Evolutionary conservation across 768 basidiomycete genomes (phyloP).

Genomic region (Saitozyma sp.): DNA sequence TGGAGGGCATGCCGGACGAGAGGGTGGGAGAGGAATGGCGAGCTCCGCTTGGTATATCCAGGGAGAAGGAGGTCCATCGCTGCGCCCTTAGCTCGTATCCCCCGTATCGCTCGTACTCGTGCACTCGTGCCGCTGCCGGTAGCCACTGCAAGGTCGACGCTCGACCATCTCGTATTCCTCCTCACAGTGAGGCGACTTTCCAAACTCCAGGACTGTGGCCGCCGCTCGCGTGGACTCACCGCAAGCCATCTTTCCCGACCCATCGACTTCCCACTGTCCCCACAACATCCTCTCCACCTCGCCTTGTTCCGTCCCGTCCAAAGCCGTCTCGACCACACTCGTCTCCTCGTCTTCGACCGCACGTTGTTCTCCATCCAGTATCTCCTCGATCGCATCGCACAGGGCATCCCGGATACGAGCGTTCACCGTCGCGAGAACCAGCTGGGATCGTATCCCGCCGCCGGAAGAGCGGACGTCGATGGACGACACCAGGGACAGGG

Average conservation of each 20-base stretch:
- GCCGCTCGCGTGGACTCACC: neutral
- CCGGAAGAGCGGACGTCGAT: neutral
- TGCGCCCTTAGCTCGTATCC: neutral
- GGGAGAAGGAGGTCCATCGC: slow-evolving; percentile 15
- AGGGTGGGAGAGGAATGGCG: slow-evolving; percentile 5
- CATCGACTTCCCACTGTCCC: slow-evolving; percentile 2
- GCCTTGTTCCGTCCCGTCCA: slow-evolving; percentile 11
- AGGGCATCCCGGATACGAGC: neutral
- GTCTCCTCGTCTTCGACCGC: neutral
- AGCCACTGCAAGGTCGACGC: too few relatives aligned
- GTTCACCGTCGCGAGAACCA: slow-evolving; percentile 2
- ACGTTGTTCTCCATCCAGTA: slow-evolving; percentile 16
- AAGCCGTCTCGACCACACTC: slow-evolving; percentile 16
- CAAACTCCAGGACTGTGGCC: too few relatives aligned
- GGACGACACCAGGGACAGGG: slow-evolving; percentile 10
- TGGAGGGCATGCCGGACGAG: slow-evolving; percentile 6
- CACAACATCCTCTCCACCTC: slow-evolving; percentile 6
- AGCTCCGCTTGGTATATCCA: neutral
- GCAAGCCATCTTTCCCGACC: neutral
- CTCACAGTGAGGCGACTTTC: too few relatives aligned
- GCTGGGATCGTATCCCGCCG: neutral
- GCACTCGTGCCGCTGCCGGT: neutral
- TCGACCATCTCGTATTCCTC: too few relatives aligned
- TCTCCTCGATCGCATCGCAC: slow-evolving; percentile 19
- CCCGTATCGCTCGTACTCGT: neutral